Percentiles rank a stretch among this genome's conserved stretches.
Evolutionary conservation across 2,329 filamentous ascomycete species (phyloP).

Genomic region (Pochonia chlamydosporia): DNA sequence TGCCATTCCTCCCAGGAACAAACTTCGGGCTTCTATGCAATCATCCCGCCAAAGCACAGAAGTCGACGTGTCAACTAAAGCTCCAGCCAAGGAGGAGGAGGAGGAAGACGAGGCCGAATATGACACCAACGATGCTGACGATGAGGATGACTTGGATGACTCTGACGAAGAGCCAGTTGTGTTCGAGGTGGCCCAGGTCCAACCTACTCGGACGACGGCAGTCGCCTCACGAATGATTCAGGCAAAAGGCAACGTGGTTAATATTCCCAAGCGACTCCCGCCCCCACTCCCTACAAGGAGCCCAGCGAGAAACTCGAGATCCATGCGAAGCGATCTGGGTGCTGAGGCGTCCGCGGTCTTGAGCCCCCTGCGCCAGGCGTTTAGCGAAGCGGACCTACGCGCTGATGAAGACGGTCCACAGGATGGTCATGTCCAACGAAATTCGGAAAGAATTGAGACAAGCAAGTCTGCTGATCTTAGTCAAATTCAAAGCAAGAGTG

Average conservation of each 20-base stretch:
- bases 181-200: conserved; percentile 58
- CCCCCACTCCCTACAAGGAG: conserved; percentile 75
- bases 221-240: conserved; percentile 60
- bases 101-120: conserved; percentile 16
- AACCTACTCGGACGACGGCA: conserved; percentile 49
- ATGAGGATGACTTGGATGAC: conserved; percentile 41
- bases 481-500: neutral
- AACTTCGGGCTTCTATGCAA: neutral
- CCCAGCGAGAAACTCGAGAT: conserved; percentile 55
- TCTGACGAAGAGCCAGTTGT: conserved; percentile 58
- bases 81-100: conserved; percentile 19
- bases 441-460: neutral
- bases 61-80: conserved; percentile 18
- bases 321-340: conserved; percentile 50
- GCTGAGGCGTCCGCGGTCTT: conserved; percentile 47
- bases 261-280: conserved; percentile 72
- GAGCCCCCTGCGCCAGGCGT: conserved; percentile 47
- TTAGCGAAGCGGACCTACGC: conserved; percentile 27
- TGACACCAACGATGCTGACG: conserved; percentile 27
- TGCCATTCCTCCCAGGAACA: conserved; percentile 11
- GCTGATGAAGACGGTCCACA: conserved; percentile 17
- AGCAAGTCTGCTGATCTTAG: conserved; percentile 1
- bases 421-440: neutral
- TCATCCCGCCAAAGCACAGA: conserved; percentile 14
- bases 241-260: conserved; percentile 74